Conservation (phyloP, 2,329 filamentous ascomycete genomes). For the Aspergillus transmontanensis region DNA sequence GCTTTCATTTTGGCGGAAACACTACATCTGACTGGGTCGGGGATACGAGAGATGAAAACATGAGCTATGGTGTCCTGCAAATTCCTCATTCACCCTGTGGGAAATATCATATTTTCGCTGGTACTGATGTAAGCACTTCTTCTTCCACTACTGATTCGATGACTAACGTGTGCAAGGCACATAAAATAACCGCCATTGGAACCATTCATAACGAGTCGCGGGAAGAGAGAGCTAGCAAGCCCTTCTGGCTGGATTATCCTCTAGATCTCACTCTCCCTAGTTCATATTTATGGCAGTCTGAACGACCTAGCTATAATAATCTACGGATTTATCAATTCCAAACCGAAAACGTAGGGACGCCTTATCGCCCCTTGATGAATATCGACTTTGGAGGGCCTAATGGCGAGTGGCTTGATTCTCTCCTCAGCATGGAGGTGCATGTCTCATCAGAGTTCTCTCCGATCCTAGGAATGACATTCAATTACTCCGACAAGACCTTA, state of each 20-base stretch:
- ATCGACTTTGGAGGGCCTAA: not conserved
- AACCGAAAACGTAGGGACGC: not conserved
- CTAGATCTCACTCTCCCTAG: not conserved
- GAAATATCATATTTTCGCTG: not conserved
- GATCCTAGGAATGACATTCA: not conserved
- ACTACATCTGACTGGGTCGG: slow-evolving; percentile 12
- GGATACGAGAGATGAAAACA: not conserved
- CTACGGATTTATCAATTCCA: not conserved
- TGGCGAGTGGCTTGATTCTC: not conserved
- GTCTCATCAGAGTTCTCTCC: not conserved
- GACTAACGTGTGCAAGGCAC: not conserved
- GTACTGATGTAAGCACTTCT: not conserved
- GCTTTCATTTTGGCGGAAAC: slow-evolving; percentile 7
- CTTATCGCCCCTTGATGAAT: not conserved
- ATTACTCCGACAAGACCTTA: not conserved
- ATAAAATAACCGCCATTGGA: not conserved
- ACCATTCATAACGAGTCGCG: not conserved
- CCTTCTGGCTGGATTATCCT: not conserved
- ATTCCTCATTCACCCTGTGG: not conserved
- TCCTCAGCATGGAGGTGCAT: not conserved
- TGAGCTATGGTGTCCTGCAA: not conserved
- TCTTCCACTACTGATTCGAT: not conserved
- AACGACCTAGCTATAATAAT: not conserved
- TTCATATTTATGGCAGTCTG: not conserved
- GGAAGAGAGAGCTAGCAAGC: not conserved